Base-by-base conservation (phyloP, 2,329 filamentous ascomycete genomes). In the Lachnellula hyalina region DNA sequence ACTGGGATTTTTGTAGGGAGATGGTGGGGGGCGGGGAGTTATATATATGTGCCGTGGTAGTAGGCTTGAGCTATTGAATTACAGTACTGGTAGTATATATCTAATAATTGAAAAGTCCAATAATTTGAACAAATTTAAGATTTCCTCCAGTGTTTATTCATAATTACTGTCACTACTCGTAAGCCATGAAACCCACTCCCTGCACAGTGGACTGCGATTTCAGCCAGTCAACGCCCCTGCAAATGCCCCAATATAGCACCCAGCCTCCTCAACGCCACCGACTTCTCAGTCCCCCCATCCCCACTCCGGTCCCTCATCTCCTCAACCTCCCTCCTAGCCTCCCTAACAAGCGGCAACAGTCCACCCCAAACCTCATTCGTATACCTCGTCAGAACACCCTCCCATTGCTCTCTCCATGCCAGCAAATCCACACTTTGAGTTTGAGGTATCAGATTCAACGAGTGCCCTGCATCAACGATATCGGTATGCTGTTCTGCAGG, bases 281-380 rank as follows among this genome's bases (percentile, higher is more conserved):
- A 48, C 35, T 49, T 12, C 49, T 49, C 55, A 5, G 17, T 23
- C 4, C 2, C 42, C n/a, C 15, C 19, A 3, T 32, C 51, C 40
- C n/a, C 41, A 11, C 35, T 42, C 44, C 21, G 11, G 25, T 35
- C 53, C 28, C 67, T 62, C 51, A 76, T 67, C 25, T 73, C 67
- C 47, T 78, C 71, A 19, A 87, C 68, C 65, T 89, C 85, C 46
- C 70, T 69, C 54, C 72, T 73, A 4, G 85, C 85, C 57, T 81
- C 76, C 49, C 75, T 71, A 9, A 84, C 77, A 35, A 86, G 71
- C 3, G 78, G 75, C 32, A 75, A 70, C 19, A 88, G 68, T 54
- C 81, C 82, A 19, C 85, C 86, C 86, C 85, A 89, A 23, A 89
- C 84, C 53, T 87, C 81, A 65, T 87, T 83, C 0, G 77, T 77